Conservation (phyloP, 1,284 basidiomycete genomes). For the Cryptococcus maquisensis region DNA sequence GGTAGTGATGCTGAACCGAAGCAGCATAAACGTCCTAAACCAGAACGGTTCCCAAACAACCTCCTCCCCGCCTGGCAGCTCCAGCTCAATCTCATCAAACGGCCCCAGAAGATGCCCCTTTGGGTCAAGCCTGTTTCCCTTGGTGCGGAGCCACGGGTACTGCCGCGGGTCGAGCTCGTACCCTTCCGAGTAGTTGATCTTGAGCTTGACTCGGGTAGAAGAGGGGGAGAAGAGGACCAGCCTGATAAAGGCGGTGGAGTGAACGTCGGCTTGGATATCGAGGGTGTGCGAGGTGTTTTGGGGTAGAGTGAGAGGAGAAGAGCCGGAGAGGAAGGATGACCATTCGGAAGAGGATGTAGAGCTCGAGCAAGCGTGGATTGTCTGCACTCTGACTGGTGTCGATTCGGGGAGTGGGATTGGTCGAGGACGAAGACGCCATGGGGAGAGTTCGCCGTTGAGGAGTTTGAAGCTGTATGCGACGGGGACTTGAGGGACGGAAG, state of each 20-base stretch:
- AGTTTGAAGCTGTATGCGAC: constrained; percentile 15
- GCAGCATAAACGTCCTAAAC: constrained; percentile 28
- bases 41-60: constrained; percentile 29
- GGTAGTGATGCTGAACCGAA: constrained; percentile 14
- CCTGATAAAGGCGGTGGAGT: constrained; percentile 27
- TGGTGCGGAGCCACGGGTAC: constrained; percentile 28
- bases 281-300: constrained; percentile 7
- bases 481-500: background rate
- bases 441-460: constrained; percentile 23
- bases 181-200: constrained; percentile 29
- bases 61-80: constrained; percentile 7
- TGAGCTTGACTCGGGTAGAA: constrained; percentile 11
- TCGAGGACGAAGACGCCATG: constrained; percentile 22
- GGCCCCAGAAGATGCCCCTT: constrained; percentile 23
- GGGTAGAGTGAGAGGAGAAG: constrained; percentile 3
- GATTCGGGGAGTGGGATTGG: constrained; percentile 22
- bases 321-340: constrained; percentile 3
- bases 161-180: constrained; percentile 22
- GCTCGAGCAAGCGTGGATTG: constrained; percentile 9
- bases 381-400: constrained; percentile 6
- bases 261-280: constrained; percentile 21
- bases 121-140: constrained; percentile 22
- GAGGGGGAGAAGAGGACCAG: constrained; percentile 11
- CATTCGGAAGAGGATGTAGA: background rate
- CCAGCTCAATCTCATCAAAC: constrained; percentile 19